Base-by-base conservation (phyloP, 2,329 filamentous ascomycete genomes). In the Fusarium sp. region DNA sequence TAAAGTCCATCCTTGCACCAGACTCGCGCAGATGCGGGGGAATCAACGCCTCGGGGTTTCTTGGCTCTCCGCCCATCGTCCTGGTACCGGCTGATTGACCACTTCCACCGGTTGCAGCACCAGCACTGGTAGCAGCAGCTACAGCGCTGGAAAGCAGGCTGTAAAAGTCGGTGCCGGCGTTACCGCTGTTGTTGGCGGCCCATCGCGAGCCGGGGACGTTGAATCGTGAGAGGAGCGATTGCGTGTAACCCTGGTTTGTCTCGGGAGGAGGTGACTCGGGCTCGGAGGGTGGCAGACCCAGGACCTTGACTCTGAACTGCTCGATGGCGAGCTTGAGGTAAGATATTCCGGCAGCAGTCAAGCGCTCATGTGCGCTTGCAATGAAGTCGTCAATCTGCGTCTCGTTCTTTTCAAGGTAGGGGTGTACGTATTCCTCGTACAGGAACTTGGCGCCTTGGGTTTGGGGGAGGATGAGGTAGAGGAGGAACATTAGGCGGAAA, bases 381-480 rank as follows among this genome's bases (percentile, higher is more conserved):
- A 98, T 98, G 77, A 97, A 91, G 66, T 93, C 89, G 77, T 99
- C 96, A 80, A 99, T 98, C 71, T 93, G 89, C 44, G 85, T 80
- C 81, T 98, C 96, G 80, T 99, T 95, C 65, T 94, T 87, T 75
- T 89, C 85, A 51, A 99, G 89, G 83, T 95, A 97, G 0, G 95
- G 95, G 79, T 97, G 91, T 65, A 98, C 85, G 79, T 96, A 90
- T 66, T 89, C 86, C 76, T 94, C 89, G 84, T 98, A 99, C 69
- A 98, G 84, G 75, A 91, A 83, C 65, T 92, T 91, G 60, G 94
- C 94, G 79, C 96, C 96, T 79, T 98, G 95, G n/a, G 93, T 96
- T 80, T 97, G 95, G 0, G 95, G 96, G n/a, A 97, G 89, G 76
- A 98, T 94, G 67, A 99, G 92, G 83, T 98, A 99, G 71, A 96